A percentile compares a stretch with the other conserved stretches of the same genome.
Conservation (phyloP, 306 rosid species). For the Herpetospermum pedunculosum region DNA sequence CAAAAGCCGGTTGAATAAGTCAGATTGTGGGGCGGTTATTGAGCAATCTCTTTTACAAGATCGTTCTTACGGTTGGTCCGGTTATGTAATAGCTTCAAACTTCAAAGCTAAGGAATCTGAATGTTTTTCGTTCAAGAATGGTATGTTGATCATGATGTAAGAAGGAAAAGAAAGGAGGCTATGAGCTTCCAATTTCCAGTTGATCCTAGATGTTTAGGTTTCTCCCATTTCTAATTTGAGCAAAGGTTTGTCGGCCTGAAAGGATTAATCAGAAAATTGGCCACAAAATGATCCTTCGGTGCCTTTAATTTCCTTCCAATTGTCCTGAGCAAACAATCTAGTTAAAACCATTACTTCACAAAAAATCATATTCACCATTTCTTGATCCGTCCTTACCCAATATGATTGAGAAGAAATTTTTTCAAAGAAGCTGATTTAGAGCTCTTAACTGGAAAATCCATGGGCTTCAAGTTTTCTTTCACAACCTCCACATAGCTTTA, state of each 20-base stretch:
- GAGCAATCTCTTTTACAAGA: neutral
- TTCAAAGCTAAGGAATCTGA: no score
- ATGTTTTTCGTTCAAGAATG: no score
- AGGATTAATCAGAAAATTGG: no score
- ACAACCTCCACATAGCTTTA: neutral
- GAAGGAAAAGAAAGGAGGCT: no score
- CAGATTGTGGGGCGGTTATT: no score
- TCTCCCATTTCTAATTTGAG: no score
- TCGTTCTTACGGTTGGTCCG: neutral
- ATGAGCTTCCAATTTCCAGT: no score
- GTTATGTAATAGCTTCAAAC: no score
- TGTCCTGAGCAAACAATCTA: neutral
- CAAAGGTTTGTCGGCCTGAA: no score
- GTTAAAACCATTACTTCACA: neutral
- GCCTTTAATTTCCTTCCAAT: neutral
- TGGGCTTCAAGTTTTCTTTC: neutral
- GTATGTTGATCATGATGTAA: no score
- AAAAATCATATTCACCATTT: neutral
- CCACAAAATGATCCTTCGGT: neutral
- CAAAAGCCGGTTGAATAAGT: neutral
- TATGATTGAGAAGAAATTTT: neutral
- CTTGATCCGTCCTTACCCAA: neutral
- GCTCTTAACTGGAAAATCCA: neutral
- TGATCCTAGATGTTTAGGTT: no score
- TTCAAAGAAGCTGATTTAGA: neutral